A percentile compares a stretch with the other conserved stretches of the same genome.
Evolutionary conservation across 768 basidiomycete species (phyloP).

Genomic region (Pilatotrama ljubarskyi): DNA sequence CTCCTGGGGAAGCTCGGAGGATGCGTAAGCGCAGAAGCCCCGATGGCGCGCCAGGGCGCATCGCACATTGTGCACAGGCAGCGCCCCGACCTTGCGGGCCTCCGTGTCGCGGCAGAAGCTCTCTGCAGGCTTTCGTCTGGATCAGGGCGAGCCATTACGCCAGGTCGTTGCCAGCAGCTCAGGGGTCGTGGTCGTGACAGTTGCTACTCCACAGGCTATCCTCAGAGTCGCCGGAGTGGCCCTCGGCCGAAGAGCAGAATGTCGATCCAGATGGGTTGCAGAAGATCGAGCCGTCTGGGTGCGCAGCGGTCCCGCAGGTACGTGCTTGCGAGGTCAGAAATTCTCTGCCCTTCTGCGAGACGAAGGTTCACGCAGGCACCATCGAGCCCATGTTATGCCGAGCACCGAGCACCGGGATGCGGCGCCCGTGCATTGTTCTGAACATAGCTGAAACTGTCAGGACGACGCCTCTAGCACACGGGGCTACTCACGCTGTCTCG

Average conservation of each 20-base stretch:
- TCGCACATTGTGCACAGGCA: neutral
- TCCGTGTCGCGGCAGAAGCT: neutral
- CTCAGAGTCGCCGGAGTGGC: too few species aligned
- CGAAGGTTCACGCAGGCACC: neutral
- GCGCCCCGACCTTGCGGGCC: neutral
- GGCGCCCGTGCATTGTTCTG: constrained; percentile 2
- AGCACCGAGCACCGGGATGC: neutral
- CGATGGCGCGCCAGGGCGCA: neutral
- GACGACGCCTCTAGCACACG: neutral
- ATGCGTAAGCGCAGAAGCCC: constrained; percentile 2
- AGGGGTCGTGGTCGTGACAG: too few species aligned
- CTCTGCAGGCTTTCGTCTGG: too few species aligned
- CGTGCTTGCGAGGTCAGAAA: too few species aligned
- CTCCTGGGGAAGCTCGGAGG: constrained; percentile 6
- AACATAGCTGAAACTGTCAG: neutral
- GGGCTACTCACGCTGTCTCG: neutral
- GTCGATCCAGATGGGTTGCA: too few species aligned
- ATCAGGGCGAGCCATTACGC: too few species aligned
- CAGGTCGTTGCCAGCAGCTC: too few species aligned
- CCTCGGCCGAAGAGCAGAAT: too few species aligned
- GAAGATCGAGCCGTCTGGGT: too few species aligned
- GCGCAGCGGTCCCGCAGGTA: too few species aligned
- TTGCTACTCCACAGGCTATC: too few species aligned
- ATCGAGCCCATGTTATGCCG: neutral
- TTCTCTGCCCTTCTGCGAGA: too few species aligned